Evolutionary conservation across 208 protist genomes (phyloP).

Genomic region (Novymonas esmeraldas): DNA sequence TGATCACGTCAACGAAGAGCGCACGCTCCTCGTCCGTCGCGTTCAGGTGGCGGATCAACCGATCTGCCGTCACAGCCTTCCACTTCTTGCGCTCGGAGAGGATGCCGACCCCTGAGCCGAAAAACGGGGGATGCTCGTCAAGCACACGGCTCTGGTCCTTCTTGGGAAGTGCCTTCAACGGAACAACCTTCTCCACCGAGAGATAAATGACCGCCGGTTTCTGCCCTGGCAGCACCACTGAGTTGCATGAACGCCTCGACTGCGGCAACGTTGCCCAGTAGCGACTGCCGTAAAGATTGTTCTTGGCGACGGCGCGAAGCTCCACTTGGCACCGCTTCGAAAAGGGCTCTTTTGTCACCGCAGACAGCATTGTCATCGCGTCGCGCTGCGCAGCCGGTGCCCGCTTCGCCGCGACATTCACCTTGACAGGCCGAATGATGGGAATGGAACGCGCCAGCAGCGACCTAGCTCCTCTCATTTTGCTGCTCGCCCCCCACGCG

Average conservation of each 20-base stretch:
- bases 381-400: constrained; percentile 18
- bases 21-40: constrained; percentile 70
- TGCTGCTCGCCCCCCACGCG: too few species aligned
- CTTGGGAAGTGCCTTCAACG: constrained; percentile 56
- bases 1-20: constrained; percentile 75
- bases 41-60: constrained; percentile 76
- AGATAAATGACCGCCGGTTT: constrained; percentile 70
- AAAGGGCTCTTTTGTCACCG: constrained; percentile 81
- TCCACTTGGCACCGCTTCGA: constrained; percentile 49
- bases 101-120: constrained; percentile 88
- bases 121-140: constrained; percentile 88
- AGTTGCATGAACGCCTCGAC: constrained; percentile 71
- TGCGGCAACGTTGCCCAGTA: constrained; percentile 87
- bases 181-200: constrained; percentile 79
- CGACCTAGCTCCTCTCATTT: constrained; percentile 5
- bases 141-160: constrained; percentile 69
- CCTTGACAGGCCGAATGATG: constrained; percentile 7
- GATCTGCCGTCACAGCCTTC: constrained; percentile 75
- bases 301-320: constrained; percentile 44
- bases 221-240: constrained; percentile 69
- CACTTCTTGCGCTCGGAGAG: constrained; percentile 85
- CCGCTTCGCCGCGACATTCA: background rate
- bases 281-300: constrained; percentile 54
- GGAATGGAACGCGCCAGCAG: constrained; percentile 14
- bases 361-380: constrained; percentile 66